Percentiles rank a stretch among this genome's conserved stretches.
Evolutionary conservation across 2,329 filamentous ascomycete genomes (phyloP).

Genomic region (Aureobasidium sp.): DNA sequence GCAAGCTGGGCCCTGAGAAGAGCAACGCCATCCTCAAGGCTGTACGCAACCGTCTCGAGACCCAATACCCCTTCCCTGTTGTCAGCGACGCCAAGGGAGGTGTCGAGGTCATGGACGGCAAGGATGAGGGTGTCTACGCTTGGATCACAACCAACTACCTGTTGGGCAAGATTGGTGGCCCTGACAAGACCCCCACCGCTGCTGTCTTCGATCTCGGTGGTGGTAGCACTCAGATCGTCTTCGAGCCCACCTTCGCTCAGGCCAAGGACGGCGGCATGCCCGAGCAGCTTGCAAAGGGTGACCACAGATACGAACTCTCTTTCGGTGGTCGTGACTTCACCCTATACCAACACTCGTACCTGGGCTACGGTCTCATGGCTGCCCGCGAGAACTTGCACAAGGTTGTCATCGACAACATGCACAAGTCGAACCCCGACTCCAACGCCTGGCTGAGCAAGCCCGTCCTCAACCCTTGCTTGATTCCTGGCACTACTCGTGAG

Average conservation of each 20-base stretch:
- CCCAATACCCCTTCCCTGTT: slow-evolving; percentile 86
- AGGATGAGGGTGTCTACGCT: slow-evolving; percentile 93
- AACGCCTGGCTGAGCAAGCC: slow-evolving; percentile 59
- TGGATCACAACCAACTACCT: slow-evolving; percentile 99
- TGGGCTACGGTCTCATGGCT: slow-evolving; percentile 93
- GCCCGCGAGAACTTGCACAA: slow-evolving; percentile 81
- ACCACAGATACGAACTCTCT: slow-evolving; percentile 88
- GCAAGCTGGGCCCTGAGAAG: slow-evolving; percentile 72
- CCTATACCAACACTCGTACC: slow-evolving; percentile 95
- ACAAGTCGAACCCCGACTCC: slow-evolving; percentile 49
- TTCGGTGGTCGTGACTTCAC: slow-evolving; percentile 88
- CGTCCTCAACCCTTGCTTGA: slow-evolving; percentile 77
- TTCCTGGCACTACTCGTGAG: slow-evolving; percentile 65
- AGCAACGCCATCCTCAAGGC: slow-evolving; percentile 77
- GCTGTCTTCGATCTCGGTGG: slow-evolving; percentile 94
- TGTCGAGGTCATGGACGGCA: slow-evolving; percentile 94
- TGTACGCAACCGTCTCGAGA: slow-evolving; percentile 76
- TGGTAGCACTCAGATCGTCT: slow-evolving; percentile 96
- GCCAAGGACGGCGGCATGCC: slow-evolving; percentile 69
- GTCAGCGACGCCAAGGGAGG: slow-evolving; percentile 77
- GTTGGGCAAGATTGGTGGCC: slow-evolving; percentile 90
- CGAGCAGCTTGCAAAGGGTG: slow-evolving; percentile 72
- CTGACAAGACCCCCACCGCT: slow-evolving; percentile 81
- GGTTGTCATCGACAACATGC: slow-evolving; percentile 61
- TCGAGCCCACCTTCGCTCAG: slow-evolving; percentile 84